These are phyloP conservation scores for Pythium phragmiticola DNA, from an alignment of 352 stramenopile species.

Conservation along the genomic window DNA sequence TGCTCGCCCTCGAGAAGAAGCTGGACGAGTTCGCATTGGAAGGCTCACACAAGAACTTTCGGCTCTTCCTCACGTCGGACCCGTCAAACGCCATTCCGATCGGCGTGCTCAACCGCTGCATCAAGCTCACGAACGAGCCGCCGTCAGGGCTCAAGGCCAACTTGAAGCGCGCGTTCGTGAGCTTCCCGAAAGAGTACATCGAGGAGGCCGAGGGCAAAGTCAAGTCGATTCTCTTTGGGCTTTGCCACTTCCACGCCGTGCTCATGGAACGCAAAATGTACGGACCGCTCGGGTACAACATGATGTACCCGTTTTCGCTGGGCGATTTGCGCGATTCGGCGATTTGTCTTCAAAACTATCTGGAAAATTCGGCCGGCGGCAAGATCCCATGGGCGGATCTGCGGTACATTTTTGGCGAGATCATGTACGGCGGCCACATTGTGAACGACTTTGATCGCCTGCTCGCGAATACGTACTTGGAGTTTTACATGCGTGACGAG, in stretches of 20 bases:
- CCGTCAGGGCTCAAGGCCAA: conserved; percentile 88
- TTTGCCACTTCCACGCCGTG: conserved; percentile 94
- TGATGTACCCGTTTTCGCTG: conserved; percentile 88
- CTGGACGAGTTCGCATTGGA: conserved; percentile 72
- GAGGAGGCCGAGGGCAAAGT: conserved; percentile 88
- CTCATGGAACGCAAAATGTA: conserved; percentile 93
- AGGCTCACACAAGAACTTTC: conserved; percentile 68
- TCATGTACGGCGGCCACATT: conserved; percentile 90
- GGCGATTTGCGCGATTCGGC: conserved; percentile 84
- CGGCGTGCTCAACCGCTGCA: conserved; percentile 83
- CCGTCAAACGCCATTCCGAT: conserved; percentile 86
- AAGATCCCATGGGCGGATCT: conserved; percentile 92
- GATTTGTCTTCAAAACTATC: conserved; percentile 91
- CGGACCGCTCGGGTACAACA: conserved; percentile 88
- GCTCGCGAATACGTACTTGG: conserved; percentile 81
- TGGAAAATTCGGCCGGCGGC: conserved; percentile 87
- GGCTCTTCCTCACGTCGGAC: conserved; percentile 88
- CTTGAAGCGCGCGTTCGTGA: conserved; percentile 83
- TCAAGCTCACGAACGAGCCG: conserved; percentile 90
- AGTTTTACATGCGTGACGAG: conserved; percentile 88
- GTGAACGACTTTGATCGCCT: conserved; percentile 83
- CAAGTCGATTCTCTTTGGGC: conserved; percentile 85
- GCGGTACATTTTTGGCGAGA: conserved; percentile 87
- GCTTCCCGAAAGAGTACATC: conserved; percentile 69
- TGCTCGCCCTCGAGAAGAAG: conserved; percentile 91